These are phyloP conservation scores for Solanum bukasovii DNA, from an alignment of 257 asterid genomes.

Conservation along the genomic window DNA sequence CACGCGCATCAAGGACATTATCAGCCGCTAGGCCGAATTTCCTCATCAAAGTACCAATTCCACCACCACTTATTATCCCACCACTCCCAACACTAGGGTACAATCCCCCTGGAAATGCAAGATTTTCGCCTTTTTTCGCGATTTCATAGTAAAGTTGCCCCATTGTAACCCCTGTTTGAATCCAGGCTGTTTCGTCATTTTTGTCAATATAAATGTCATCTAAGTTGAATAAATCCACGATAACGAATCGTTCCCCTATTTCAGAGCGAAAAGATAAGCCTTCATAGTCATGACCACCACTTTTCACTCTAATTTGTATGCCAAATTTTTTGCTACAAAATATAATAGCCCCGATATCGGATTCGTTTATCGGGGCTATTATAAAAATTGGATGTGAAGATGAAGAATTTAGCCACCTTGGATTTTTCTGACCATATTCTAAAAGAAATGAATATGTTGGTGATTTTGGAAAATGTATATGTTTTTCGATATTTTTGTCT, in stretches of 20 bases:
- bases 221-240: slow-evolving; percentile 7
- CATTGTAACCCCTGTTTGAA: slow-evolving; percentile 17
- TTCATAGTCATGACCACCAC: slow-evolving; percentile 27
- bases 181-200: slow-evolving; percentile 15
- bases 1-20: slow-evolving; percentile 14
- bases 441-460: slow-evolving; percentile 12
- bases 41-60: slow-evolving; percentile 24
- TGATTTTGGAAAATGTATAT: slow-evolving; percentile 2
- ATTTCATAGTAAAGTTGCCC: slow-evolving; percentile 19
- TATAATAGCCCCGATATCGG: slow-evolving; percentile 6
- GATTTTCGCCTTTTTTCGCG: not conserved
- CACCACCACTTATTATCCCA: slow-evolving; percentile 28
- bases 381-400: slow-evolving; percentile 1
- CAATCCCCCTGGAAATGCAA: slow-evolving; percentile 19
- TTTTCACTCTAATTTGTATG: slow-evolving; percentile 13
- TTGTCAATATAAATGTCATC: not conserved
- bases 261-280: slow-evolving; percentile 14
- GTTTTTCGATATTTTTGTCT: not conserved
- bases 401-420: slow-evolving; percentile 16
- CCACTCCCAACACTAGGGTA: slow-evolving; percentile 25
- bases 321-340: slow-evolving; percentile 1
- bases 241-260: not conserved
- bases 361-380: not conserved
- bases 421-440: slow-evolving; percentile 17
- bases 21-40: slow-evolving; percentile 16